Evolutionary conservation across 1,284 basidiomycete genomes (phyloP), one percentile per base, ranked within the genome.

Genomic region (Tylopilus sp.): DNA sequence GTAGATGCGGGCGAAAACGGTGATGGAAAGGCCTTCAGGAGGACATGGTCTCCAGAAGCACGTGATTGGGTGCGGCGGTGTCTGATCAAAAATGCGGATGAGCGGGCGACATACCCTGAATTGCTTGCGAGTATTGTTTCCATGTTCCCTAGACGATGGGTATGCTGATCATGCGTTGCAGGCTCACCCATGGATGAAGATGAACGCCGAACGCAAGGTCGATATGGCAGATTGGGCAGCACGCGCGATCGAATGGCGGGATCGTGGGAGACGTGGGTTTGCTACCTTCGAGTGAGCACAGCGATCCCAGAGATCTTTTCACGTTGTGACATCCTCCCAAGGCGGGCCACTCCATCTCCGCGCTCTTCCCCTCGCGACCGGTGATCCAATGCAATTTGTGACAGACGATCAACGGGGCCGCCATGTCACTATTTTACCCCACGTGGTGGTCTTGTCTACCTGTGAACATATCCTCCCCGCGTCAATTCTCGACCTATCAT

Each of bases 201-300:
- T 73, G 34, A 81, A 84, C 55, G 69, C 66, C 8, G 69, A 72
- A 15, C 73, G 81, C 6, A 70, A 82, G 1, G 89, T 93, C 5
- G 86, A 95, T 65, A 92, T 94, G 89, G 75, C 74, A 16, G 78
- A 73, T 6, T 97, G 93, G 93, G 89, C 94, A 10, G 71, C 70
- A 13, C 68, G 67, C 10, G 87, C 89, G 2, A 66, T 92, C 21
- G 74, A 75, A 28, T 71, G 70, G 58, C 65, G 74, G 42, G 66
- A 72, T 4, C 63, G 59, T 26, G 63, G 63, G 28, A 59, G 59
- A 28, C 64, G 60, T 37, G 59, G 52, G 38, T 30, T 47, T 41
- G 42, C 50, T 16, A 38, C 54, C 36, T 58, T 54, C 28, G 62
- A 66, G 56, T 63, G 51, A 66, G 60, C 50, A 2, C 44, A 36